Evolutionary conservation across 176 grass and related monocot species (phyloP).

Genomic region (Carex pumila): DNA sequence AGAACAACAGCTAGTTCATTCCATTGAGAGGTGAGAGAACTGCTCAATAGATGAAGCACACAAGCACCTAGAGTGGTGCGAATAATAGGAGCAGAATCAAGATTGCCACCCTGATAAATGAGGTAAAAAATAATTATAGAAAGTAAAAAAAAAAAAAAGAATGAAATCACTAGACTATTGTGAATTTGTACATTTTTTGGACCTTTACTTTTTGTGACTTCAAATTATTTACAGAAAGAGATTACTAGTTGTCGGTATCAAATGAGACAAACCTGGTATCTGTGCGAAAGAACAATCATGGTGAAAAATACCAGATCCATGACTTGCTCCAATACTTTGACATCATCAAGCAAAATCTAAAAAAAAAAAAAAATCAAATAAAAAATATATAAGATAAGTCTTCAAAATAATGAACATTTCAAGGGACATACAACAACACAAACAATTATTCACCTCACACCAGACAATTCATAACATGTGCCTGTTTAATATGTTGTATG

Average conservation of each 20-base stretch:
- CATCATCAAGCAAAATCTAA: slow-evolving; percentile 86
- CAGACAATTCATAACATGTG: neutral
- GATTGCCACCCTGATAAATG: slow-evolving; percentile 56
- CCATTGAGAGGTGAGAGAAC: slow-evolving; percentile 77
- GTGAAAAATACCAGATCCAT: slow-evolving; percentile 81
- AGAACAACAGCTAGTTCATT: slow-evolving; percentile 95
- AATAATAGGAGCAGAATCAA: slow-evolving; percentile 49
- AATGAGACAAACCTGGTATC: slow-evolving; percentile 52
- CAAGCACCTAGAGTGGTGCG: slow-evolving; percentile 66
- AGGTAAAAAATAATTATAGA: slow-evolving; percentile 25
- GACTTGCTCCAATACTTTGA: slow-evolving; percentile 84
- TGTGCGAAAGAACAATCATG: slow-evolving; percentile 67
- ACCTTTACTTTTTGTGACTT: neutral
- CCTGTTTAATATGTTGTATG: neutral
- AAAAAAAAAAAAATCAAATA: slow-evolving; percentile 20
- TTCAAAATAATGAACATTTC: neutral
- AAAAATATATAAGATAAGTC: slow-evolving; percentile 1
- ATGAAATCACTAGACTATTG: slow-evolving; percentile 16
- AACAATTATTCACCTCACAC: neutral
- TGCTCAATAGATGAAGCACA: slow-evolving; percentile 75
- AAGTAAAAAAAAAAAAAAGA: slow-evolving; percentile 12
- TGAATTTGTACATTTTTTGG: neutral
- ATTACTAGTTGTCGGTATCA: neutral
- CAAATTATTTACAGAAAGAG: neutral
- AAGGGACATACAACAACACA: neutral